Evolutionary conservation across 2,329 filamentous ascomycete genomes (phyloP).

Genomic region (Macrophomina tecta): DNA sequence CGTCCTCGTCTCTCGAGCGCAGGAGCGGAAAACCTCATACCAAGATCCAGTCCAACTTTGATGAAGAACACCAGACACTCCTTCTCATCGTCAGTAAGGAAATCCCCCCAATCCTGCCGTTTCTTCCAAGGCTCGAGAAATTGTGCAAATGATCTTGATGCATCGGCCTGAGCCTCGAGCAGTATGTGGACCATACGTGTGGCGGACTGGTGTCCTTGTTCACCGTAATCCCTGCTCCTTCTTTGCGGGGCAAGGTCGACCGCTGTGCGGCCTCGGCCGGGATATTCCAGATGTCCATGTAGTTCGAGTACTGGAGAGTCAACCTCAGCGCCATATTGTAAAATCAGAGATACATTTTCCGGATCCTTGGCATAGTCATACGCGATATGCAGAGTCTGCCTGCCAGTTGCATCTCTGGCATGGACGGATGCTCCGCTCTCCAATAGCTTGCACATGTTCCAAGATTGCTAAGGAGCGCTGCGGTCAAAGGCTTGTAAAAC

Average conservation of each 20-base stretch:
- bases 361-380: not conserved
- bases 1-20: not conserved
- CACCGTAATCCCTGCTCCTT: not conserved
- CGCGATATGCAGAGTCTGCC: not conserved
- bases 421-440: not conserved
- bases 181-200: not conserved
- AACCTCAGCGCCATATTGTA: not conserved
- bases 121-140: not conserved
- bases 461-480: not conserved
- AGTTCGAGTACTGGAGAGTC: not conserved
- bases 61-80: not conserved
- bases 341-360: not conserved
- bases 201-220: not conserved
- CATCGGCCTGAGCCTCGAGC: not conserved
- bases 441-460: not conserved
- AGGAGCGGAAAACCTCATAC: not conserved
- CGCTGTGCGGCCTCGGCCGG: not conserved
- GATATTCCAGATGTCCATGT: not conserved
- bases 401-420: not conserved
- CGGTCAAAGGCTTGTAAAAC: not conserved
- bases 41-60: not conserved
- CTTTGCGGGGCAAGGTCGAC: not conserved
- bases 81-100: not conserved
- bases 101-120: not conserved
- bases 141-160: not conserved